phyloP scores from a whole-genome alignment of 768 basidiomycete species.

The Strobilomyces echinocephalus region DNA sequence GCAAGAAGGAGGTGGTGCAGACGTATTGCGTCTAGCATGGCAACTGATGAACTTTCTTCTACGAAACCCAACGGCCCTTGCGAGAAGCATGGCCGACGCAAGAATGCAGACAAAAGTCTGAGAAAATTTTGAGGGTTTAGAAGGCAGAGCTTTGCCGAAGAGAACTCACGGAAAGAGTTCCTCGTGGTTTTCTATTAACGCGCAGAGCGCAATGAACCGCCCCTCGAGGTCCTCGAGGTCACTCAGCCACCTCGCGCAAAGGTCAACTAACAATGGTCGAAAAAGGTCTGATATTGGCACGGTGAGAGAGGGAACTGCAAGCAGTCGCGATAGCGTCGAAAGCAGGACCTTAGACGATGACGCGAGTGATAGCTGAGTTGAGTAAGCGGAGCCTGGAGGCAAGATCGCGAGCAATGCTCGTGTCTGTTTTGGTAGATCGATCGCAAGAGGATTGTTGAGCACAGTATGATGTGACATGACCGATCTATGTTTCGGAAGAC shows the following conservation, averaged over 20 bases:
- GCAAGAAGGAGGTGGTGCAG: slow-evolving; percentile 71
- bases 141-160: not conserved
- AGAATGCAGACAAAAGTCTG: slow-evolving; percentile 55
- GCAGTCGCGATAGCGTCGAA: slow-evolving; percentile 51
- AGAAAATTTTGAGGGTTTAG: not conserved
- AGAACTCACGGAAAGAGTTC: slow-evolving; percentile 66
- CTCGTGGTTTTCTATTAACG: slow-evolving; percentile 62
- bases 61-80: slow-evolving; percentile 55
- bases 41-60: slow-evolving; percentile 24
- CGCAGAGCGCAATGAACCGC: slow-evolving; percentile 54
- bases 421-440: slow-evolving; percentile 56
- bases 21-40: slow-evolving; percentile 37
- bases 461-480: not conserved
- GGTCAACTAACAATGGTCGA: slow-evolving; percentile 72
- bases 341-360: slow-evolving; percentile 44
- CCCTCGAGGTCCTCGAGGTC: slow-evolving; percentile 43
- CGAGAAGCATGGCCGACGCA: slow-evolving; percentile 39
- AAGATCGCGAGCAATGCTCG: slow-evolving; percentile 41
- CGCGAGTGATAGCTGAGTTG: slow-evolving; percentile 35
- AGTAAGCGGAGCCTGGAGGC: slow-evolving; percentile 39
- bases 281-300: slow-evolving; percentile 58
- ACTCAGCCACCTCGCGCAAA: slow-evolving; percentile 81
- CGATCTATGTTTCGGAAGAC: no score
- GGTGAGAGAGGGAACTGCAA: slow-evolving; percentile 61
- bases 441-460: slow-evolving; percentile 52